Conservation (phyloP, 768 basidiomycete species). For the Leccinum incarnatum region DNA sequence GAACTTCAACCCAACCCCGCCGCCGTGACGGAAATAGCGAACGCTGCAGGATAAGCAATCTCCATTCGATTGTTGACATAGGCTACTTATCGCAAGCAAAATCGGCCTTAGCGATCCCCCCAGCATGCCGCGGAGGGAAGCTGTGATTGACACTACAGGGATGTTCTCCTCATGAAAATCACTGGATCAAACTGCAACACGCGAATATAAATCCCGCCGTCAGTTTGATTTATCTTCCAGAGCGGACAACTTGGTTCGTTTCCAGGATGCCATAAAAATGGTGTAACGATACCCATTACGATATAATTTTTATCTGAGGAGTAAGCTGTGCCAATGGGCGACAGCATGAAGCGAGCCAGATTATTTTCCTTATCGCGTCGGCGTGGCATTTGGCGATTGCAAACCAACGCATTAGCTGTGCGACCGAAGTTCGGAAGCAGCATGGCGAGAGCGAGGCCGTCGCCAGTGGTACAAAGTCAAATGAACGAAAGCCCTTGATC, state of each 20-base stretch:
- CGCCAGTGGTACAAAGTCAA: not conserved
- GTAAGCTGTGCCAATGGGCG: slow-evolving; percentile 11
- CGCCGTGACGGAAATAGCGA: not conserved
- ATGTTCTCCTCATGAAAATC: slow-evolving; percentile 4
- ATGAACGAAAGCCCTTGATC: too few relatives aligned
- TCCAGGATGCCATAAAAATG: not conserved
- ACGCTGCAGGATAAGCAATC: not conserved
- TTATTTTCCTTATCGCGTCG: not conserved
- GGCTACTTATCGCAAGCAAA: not conserved
- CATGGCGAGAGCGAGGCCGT: not conserved
- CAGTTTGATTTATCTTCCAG: slow-evolving; percentile 4
- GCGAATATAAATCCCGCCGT: not conserved
- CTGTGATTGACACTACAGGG: not conserved
- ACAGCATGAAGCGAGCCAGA: slow-evolving; percentile 2
- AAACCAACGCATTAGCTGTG: not conserved
- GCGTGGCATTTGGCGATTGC: not conserved
- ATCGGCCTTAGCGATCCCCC: too few relatives aligned
- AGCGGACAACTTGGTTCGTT: slow-evolving; percentile 5
- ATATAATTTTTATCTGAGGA: slow-evolving; percentile 1
- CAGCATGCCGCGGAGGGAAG: not conserved
- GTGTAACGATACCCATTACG: not conserved
- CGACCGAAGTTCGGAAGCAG: slow-evolving; percentile 1
- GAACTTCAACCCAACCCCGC: not conserved
- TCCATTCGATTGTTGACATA: not conserved
- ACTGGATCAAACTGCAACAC: not conserved